Conservation (phyloP, 139 green algal species). For the Protoeuglena noctilucae region DNA sequence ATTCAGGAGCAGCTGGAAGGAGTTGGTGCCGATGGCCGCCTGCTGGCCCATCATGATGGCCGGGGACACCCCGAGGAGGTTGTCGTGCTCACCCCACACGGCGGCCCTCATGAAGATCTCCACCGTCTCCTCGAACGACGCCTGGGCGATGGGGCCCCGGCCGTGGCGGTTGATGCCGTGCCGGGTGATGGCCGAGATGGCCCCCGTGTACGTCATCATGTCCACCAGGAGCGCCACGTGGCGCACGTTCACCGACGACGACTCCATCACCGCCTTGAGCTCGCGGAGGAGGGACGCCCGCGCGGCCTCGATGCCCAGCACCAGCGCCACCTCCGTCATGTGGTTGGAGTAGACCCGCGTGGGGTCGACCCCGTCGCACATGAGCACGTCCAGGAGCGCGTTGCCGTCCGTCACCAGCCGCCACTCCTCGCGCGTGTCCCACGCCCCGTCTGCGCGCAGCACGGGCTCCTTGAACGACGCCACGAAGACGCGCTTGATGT, state of each 20-base stretch:
- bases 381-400: slow-evolving; percentile 84
- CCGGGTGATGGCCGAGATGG: slow-evolving; percentile 96
- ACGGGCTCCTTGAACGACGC: slow-evolving; percentile 54
- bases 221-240: slow-evolving; percentile 85
- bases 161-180: slow-evolving; percentile 97
- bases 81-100: slow-evolving; percentile 54
- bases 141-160: slow-evolving; percentile 74
- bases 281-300: slow-evolving; percentile 79
- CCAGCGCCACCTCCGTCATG: slow-evolving; percentile 78
- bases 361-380: slow-evolving; percentile 77
- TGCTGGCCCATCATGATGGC: slow-evolving; percentile 96
- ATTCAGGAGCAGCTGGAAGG: slow-evolving; percentile 86
- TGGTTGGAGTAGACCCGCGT: slow-evolving; percentile 77
- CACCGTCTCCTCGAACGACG: slow-evolving; percentile 96
- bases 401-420: slow-evolving; percentile 95
- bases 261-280: slow-evolving; percentile 92
- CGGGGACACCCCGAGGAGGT: slow-evolving; percentile 69
- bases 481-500: slow-evolving; percentile 87
- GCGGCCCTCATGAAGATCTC: slow-evolving; percentile 86
- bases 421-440: slow-evolving; percentile 67
- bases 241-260: slow-evolving; percentile 79
- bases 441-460: slow-evolving; percentile 26
- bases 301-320: slow-evolving; percentile 91
- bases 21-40: slow-evolving; percentile 61
- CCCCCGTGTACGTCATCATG: slow-evolving; percentile 71